Evolutionary conservation across 768 basidiomycete genomes (phyloP).

Genomic region (Serpula lacrymans): DNA sequence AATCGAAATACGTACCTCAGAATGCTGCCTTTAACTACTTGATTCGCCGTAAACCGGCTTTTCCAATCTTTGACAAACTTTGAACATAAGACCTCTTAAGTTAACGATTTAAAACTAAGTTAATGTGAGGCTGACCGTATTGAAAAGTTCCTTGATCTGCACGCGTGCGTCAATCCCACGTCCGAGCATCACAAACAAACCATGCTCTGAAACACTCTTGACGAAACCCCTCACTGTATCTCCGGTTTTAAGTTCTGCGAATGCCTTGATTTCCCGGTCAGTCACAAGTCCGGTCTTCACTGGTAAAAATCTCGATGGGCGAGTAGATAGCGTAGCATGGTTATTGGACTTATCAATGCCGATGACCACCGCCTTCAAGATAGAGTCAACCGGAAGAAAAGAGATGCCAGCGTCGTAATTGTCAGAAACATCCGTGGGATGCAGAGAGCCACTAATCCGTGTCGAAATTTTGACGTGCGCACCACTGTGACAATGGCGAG

Average conservation of each 20-base stretch:
- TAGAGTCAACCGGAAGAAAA: constrained; percentile 59
- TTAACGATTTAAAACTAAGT: constrained; percentile 1
- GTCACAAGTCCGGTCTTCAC: constrained; percentile 45
- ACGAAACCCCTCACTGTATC: constrained; percentile 83
- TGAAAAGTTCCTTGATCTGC: constrained; percentile 91
- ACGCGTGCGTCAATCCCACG: constrained; percentile 85
- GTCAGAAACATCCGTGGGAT: constrained; percentile 80
- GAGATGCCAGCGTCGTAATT: constrained; percentile 60
- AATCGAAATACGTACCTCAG: constrained; percentile 54
- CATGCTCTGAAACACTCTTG: constrained; percentile 82
- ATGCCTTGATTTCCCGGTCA: constrained; percentile 64
- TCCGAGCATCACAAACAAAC: constrained; percentile 85
- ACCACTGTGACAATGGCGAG: constrained; percentile 67
- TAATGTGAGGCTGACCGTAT: constrained; percentile 53
- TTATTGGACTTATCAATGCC: constrained; percentile 62
- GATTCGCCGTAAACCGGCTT: constrained; percentile 68
- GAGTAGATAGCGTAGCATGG: constrained; percentile 76
- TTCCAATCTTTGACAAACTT: constrained; percentile 98
- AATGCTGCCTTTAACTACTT: constrained; percentile 85
- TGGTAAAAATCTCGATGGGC: constrained; percentile 65
- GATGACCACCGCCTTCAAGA: constrained; percentile 71
- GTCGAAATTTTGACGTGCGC: constrained; percentile 73
- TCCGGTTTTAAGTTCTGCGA: constrained; percentile 67
- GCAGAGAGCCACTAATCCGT: constrained; percentile 70
- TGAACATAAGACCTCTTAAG: constrained; percentile 8